These are phyloP conservation scores for Entophlyctis helioformis DNA, from an alignment of 192 early-diverging fungal genomes.

Conservation along the genomic window DNA sequence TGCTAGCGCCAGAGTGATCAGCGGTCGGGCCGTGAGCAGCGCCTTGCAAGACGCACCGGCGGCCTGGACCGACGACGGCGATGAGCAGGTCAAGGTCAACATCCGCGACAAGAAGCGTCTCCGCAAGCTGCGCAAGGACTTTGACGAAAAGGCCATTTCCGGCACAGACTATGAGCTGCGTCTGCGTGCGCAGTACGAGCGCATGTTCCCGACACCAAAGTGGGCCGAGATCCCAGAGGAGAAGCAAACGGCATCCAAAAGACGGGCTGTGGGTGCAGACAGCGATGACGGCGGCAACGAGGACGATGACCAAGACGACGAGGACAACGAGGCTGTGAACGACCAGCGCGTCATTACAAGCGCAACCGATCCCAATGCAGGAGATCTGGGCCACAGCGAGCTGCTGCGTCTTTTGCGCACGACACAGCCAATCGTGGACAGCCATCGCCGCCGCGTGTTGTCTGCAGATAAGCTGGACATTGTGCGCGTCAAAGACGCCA, in stretches of 20 bases:
- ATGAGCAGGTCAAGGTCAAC: conserved; percentile 47
- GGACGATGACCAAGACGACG: too few relatives aligned
- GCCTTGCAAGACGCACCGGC: conserved; percentile 6
- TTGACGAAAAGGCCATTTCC: conserved; percentile 61
- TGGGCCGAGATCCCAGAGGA: conserved; percentile 52
- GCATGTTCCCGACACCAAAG: conserved; percentile 70
- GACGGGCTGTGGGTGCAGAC: too few relatives aligned
- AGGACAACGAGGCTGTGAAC: too few relatives aligned
- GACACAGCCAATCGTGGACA: conserved; percentile 16
- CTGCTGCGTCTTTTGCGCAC: conserved; percentile 14
- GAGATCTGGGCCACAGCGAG: conserved; percentile 4
- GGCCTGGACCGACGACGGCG: conserved; percentile 77
- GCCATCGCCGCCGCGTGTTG: conserved; percentile 12
- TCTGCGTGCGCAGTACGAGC: conserved; percentile 72
- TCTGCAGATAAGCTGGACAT: conserved; percentile 46
- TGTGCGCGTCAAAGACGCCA: conserved; percentile 64
- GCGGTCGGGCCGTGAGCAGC: background rate
- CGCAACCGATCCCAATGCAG: too few relatives aligned
- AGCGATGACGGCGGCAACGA: too few relatives aligned
- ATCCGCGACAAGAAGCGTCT: conserved; percentile 52
- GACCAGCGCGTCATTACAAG: too few relatives aligned
- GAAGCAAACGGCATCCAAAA: conserved; percentile 3
- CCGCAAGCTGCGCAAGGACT: conserved; percentile 65
- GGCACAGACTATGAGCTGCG: conserved; percentile 75
- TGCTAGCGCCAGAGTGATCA: background rate